Base-by-base conservation (phyloP, 345 rosid genomes). In the Noccaea bulbosa region DNA sequence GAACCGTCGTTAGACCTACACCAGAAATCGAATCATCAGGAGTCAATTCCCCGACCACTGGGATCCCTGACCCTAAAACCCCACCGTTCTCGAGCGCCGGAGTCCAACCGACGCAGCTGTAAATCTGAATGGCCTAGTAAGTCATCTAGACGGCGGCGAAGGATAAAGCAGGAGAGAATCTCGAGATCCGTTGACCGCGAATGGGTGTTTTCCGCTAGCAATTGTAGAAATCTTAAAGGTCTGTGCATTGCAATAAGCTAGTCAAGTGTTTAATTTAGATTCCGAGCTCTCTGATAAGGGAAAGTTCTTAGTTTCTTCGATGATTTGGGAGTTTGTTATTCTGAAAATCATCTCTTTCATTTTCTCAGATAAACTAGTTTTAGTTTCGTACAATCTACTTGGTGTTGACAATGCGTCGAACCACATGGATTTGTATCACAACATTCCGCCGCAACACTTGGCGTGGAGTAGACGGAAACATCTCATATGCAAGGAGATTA, bases 321-420 rank as follows among this genome's bases (percentile, higher is more conserved):
- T 27, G 30, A 27, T 27, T 27, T 4, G 30, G 27, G 30, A 27
- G 30, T 27, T 27, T 27, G 30, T 27, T 27, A 0, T 3, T 27
- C 30, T 27, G 30, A 27, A 27, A 27, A 27, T 27, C n/a, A 27
- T 50, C 16, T 65, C 4, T 59, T 15, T 63, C 47, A 16, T 62
- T 51, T 48, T 48, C 51, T 77, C 79, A 88, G 94, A 84, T 60
- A 84, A 68, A 79, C 22, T 86, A 61, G 81, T 87, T 59, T 62
- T 89, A 40, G 96, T 84, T 67, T 89, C 93, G 1, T 89, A 87
- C 71, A 89, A 89, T 72, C 72, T 87, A 70, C 85, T 89, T 63
- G 96, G 91, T 27, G 93, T 82, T 20, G 83, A 83, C 50, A 89
- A 89, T 79, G 89, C 83, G 7, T 76, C 74, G 6, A 89, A 86